phyloP scores from a whole-genome alignment of 106 monocot genomes.

The Dendrobium chrysotoxum region DNA sequence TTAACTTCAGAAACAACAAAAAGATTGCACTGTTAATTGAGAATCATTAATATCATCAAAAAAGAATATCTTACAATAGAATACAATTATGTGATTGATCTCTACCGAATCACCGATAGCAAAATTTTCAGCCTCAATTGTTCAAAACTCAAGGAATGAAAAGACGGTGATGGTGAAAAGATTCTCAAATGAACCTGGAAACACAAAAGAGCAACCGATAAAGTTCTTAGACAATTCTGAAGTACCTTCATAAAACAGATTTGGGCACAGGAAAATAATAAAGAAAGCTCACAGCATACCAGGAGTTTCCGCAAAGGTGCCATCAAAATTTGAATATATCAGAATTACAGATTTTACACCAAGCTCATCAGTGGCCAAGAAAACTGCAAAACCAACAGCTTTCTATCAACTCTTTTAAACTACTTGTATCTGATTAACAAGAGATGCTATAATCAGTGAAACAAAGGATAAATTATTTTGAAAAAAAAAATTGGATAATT shows the following conservation, averaged over 20 bases:
- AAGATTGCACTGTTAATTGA: constrained; percentile 11
- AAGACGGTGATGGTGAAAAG: constrained; percentile 1
- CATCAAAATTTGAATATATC: constrained; percentile 9
- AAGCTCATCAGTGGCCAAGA: constrained; percentile 12
- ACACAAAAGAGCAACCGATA: constrained; percentile 13
- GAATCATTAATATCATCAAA: constrained; percentile 14
- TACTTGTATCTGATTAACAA: neutral
- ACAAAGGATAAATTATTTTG: neutral
- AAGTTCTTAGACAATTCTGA: neutral
- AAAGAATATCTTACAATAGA: constrained; percentile 44
- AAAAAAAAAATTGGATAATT: neutral
- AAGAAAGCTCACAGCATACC: constrained; percentile 12
- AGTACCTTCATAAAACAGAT: neutral
- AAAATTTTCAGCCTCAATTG: constrained; percentile 20
- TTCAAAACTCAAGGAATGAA: constrained; percentile 18
- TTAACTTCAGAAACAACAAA: constrained; percentile 4
- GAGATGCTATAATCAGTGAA: neutral
- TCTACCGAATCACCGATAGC: neutral
- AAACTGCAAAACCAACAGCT: constrained; percentile 19
- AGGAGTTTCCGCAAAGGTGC: constrained; percentile 2
- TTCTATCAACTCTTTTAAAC: constrained; percentile 1
- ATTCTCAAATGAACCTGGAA: constrained; percentile 17
- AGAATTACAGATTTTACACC: constrained; percentile 16
- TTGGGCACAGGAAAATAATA: neutral
- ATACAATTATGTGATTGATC: constrained; percentile 15